These are phyloP conservation scores for Chlorella sp. DNA, from an alignment of 139 green algal species.

Conservation along the genomic window DNA sequence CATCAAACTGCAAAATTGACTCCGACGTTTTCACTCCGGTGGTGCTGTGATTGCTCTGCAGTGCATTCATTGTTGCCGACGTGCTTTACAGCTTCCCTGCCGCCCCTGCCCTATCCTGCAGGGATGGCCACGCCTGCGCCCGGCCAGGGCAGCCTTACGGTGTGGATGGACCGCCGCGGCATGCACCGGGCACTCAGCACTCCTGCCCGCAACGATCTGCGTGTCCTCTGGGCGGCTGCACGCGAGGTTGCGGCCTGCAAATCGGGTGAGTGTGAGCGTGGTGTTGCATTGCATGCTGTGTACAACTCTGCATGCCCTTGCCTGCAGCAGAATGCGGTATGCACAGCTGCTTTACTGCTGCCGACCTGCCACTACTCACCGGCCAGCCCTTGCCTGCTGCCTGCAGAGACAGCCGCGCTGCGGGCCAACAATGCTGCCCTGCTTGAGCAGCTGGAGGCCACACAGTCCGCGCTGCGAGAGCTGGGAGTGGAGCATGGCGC, in stretches of 20 bases:
- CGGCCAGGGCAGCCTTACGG: slow-evolving; percentile 37
- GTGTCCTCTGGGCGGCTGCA: slow-evolving; percentile 39
- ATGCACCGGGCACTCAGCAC: slow-evolving; percentile 31
- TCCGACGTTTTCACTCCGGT: no score
- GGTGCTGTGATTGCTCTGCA: no score
- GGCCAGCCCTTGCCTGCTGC: background rate
- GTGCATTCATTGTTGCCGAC: no score
- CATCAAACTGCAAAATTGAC: no score
- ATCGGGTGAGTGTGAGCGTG: background rate
- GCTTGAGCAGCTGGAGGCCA: slow-evolving; percentile 20
- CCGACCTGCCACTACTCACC: no score
- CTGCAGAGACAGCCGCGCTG: slow-evolving; percentile 14
- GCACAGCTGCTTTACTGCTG: background rate
- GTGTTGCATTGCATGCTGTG: background rate
- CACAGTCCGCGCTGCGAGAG: slow-evolving; percentile 1
- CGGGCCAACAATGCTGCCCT: slow-evolving; percentile 31
- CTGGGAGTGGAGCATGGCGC: slow-evolving; percentile 17
- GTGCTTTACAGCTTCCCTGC: background rate
- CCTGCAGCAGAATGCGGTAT: background rate
- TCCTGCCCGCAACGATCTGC: slow-evolving; percentile 35
- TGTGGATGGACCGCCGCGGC: slow-evolving; percentile 49
- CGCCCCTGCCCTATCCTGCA: background rate
- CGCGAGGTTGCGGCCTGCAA: background rate
- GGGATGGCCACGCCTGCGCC: slow-evolving; percentile 30
- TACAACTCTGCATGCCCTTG: background rate